Evolutionary conservation across 164 flowering plant species (phyloP), one percentile per base, ranked within the genome.

Genomic region (Tetrastigma voinierianum): DNA sequence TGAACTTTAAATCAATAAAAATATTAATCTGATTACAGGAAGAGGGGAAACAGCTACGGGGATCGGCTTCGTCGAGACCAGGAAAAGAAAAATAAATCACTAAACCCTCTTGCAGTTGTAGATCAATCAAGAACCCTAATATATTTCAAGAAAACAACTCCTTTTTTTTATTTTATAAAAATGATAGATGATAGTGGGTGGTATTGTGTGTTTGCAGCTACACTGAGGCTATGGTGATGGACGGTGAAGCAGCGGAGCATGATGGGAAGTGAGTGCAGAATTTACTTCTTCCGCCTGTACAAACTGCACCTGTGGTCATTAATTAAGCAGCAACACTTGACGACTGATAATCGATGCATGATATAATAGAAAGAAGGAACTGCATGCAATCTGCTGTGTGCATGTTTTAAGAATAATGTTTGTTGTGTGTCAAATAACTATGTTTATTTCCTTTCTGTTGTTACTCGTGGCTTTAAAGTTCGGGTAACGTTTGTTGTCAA

Each of bases 261-360:
- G 84, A 80, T 17, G 86, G 85, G 61, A 82, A 82, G 73, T 88
- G 96, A n/a, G n/a, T n/a, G n/a, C n/a, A n/a, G n/a, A n/a, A n/a
- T n/a, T n/a, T n/a, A n/a, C n/a, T n/a, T n/a, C n/a, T n/a, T n/a
- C 91, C 84, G 18, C 67, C 32, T 90, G 93, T 58, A 62, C 51
- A 7, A 40, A 65, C 68, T 90, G 93, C 83, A 76, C 78, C 18
- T 88, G 91, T 57, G 83, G 84, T 51, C 54, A 69, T 10, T 75
- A 64, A 70, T 52, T 43, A 45, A n/a, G n/a, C n/a, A n/a, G n/a
- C n/a, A n/a, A n/a, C n/a, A n/a, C n/a, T n/a, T n/a, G n/a, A n/a
- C n/a, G n/a, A n/a, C n/a, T n/a, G n/a, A n/a, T n/a, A n/a, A n/a
- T n/a, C n/a, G n/a, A n/a, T n/a, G n/a, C 16, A 52, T 32, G 40